Percentiles rank a stretch among this genome's conserved stretches.
Conservation (phyloP, 371 early-diverging fungal genomes). For the Saksenaea vasiformis region DNA sequence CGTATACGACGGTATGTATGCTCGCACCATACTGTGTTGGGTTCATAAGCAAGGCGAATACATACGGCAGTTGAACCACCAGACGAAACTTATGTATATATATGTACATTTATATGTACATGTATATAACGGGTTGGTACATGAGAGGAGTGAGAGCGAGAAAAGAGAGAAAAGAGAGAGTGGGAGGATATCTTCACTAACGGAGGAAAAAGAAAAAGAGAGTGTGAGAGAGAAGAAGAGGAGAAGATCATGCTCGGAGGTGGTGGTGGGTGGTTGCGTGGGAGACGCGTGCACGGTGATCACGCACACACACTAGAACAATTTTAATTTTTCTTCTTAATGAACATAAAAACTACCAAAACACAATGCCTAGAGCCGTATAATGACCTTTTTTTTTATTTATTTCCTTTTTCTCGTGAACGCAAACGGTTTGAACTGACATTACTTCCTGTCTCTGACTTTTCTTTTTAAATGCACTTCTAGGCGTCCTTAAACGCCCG, state of each 20-base stretch:
- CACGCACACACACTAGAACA: background rate
- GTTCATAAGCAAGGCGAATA: background rate
- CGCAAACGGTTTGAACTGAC: constrained; percentile 7
- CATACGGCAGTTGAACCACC: background rate
- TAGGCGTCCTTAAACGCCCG: constrained; percentile 65
- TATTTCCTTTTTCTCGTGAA: background rate
- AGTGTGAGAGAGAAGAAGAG: background rate
- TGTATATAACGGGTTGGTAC: background rate
- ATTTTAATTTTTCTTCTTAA: constrained; percentile 6
- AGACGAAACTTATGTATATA: background rate
- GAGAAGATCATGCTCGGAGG: background rate
- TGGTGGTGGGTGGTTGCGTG: background rate
- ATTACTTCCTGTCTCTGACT: background rate
- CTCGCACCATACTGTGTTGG: background rate
- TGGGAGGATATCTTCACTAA: background rate
- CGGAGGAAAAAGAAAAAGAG: background rate
- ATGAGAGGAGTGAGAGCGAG: background rate
- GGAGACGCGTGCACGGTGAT: background rate
- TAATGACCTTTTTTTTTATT: constrained; percentile 14
- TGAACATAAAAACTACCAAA: constrained; percentile 8
- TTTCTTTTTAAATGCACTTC: constrained; percentile 10
- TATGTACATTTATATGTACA: background rate
- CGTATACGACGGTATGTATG: background rate
- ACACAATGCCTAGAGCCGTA: background rate
- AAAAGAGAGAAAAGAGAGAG: background rate